Evolutionary conservation across 208 protist genomes (phyloP).

Genomic region (Wallacemonas sp.): DNA sequence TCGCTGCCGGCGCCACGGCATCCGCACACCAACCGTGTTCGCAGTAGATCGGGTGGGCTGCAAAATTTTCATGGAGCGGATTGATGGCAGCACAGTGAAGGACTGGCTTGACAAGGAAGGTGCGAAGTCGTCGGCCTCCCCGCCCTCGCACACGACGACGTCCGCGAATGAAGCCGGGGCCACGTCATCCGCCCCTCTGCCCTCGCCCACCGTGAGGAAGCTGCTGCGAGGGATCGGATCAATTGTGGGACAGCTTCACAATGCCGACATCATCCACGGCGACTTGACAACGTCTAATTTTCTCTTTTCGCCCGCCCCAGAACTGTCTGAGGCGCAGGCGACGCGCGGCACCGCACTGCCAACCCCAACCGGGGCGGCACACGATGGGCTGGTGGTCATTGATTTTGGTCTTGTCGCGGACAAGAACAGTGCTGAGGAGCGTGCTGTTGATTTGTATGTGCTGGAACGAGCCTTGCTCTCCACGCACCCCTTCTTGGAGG

Average conservation of each 20-base stretch:
- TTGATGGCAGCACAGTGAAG: conserved; percentile 67
- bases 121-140: neutral
- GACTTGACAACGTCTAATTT: conserved; percentile 99
- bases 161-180: neutral
- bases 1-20: conserved; percentile 54
- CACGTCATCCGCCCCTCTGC: neutral
- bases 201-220: conserved; percentile 24
- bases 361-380: neutral
- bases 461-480: conserved; percentile 95
- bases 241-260: conserved; percentile 91
- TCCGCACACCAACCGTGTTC: conserved; percentile 65
- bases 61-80: conserved; percentile 81
- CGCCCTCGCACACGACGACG: conserved; percentile 23
- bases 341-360: neutral
- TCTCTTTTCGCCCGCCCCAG: conserved; percentile 37
- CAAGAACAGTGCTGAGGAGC: conserved; percentile 92
- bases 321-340: neutral
- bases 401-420: conserved; percentile 97
- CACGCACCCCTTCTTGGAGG: conserved; percentile 90
- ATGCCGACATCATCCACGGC: conserved; percentile 93
- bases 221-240: conserved; percentile 84
- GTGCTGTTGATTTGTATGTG: conserved; percentile 98
- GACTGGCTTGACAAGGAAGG: conserved; percentile 45
- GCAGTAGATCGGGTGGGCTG: conserved; percentile 51
- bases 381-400: conserved; percentile 80